Percentiles rank a stretch among this genome's conserved stretches.
Conservation (phyloP, 2,329 filamentous ascomycete species). For the Thielaviopsis euricoi region DNA sequence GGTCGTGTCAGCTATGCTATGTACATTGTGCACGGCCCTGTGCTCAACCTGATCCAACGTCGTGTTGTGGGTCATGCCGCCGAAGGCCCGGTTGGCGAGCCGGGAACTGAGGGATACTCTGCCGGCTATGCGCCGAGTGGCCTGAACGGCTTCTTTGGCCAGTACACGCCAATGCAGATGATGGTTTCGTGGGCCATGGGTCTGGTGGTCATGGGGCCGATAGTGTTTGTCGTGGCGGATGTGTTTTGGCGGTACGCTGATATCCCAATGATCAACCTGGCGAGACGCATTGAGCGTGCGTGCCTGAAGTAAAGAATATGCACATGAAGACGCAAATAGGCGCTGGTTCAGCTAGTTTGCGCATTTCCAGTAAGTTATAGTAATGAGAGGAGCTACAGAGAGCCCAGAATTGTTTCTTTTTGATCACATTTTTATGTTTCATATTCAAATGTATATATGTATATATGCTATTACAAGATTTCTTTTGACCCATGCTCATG, state of each 20-base stretch:
- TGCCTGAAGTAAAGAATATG: not conserved
- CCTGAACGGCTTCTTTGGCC: conserved; percentile 10
- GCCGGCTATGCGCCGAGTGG: conserved; percentile 4
- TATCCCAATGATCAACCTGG: conserved; percentile 12
- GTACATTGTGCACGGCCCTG: conserved; percentile 36
- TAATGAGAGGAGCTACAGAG: too few relatives aligned
- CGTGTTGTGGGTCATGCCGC: conserved; percentile 3
- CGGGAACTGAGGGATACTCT: conserved; percentile 4
- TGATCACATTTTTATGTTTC: not conserved
- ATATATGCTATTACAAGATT: too few relatives aligned
- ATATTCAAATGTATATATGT: too few relatives aligned
- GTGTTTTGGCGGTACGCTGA: conserved; percentile 11
- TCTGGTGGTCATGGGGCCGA: conserved; percentile 10
- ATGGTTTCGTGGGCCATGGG: conserved; percentile 11
- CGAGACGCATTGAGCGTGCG: conserved; percentile 6
- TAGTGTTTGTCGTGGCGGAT: conserved; percentile 12
- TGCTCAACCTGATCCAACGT: conserved; percentile 10
- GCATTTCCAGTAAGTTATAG: not conserved
- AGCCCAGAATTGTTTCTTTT: not conserved
- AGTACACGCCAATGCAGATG: conserved; percentile 7
- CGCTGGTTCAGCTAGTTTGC: not conserved
- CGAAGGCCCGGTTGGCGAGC: conserved; percentile 7
- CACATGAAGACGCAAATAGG: not conserved
- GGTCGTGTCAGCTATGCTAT: conserved; percentile 44
- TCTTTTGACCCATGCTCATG: too few relatives aligned